phyloP scores from a whole-genome alignment of 164 flowering plant genomes.

The Litsea cubeba region DNA sequence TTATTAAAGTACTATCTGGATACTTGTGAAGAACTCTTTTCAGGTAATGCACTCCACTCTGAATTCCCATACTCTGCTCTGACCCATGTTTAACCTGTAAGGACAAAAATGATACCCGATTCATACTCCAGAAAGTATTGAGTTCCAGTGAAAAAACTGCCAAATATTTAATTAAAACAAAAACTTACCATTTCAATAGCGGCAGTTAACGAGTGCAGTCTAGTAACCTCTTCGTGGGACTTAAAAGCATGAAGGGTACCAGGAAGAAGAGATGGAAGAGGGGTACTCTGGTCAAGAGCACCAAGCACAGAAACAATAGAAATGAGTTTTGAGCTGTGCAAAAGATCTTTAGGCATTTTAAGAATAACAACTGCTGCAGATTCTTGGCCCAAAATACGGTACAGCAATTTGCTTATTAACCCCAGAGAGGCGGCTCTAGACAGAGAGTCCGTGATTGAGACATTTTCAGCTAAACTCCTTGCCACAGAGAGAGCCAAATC shows the following conservation, averaged over 20 bases:
- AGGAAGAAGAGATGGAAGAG: constrained; percentile 50
- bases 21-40: constrained; percentile 71
- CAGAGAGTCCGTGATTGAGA: constrained; percentile 41
- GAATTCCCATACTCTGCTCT: constrained; percentile 36
- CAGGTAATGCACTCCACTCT: constrained; percentile 58
- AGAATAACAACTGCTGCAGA: constrained; percentile 50
- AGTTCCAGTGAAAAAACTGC: neutral
- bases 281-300: constrained; percentile 53
- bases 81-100: constrained; percentile 59
- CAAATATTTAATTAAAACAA: neutral
- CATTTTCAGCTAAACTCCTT: constrained; percentile 44
- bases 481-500: constrained; percentile 53
- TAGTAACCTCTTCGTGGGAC: constrained; percentile 49
- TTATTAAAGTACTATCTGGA: constrained; percentile 62
- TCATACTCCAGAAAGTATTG: constrained; percentile 1
- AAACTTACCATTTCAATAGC: constrained; percentile 62
- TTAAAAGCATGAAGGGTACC: constrained; percentile 35
- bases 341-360: constrained; percentile 62
- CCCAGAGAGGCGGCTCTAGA: constrained; percentile 40
- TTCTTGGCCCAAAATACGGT: constrained; percentile 57
- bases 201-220: constrained; percentile 68
- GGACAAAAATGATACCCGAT: neutral
- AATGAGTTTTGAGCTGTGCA: constrained; percentile 61
- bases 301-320: constrained; percentile 59
- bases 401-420: constrained; percentile 67